A percentile compares a stretch with the other conserved stretches of the same genome.
Evolutionary conservation across 2,329 filamentous ascomycete genomes (phyloP).

Genomic region (Phoma sp.): DNA sequence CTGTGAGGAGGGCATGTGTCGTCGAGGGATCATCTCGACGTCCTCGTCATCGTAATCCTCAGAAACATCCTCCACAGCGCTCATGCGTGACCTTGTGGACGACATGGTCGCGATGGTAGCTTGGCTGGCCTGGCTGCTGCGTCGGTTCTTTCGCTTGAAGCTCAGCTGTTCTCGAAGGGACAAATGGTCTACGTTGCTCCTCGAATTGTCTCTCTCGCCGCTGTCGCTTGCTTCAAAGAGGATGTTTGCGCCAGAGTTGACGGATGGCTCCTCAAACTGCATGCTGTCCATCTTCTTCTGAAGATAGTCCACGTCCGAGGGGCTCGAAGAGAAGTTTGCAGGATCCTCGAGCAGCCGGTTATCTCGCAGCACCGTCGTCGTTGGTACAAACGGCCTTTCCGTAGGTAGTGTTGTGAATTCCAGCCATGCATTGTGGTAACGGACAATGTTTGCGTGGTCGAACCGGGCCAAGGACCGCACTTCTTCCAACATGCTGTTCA

Average conservation of each 20-base stretch:
- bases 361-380: constrained; percentile 18
- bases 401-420: constrained; percentile 51
- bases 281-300: constrained; percentile 23
- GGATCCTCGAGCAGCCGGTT: constrained; percentile 35
- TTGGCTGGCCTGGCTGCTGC: constrained; percentile 44
- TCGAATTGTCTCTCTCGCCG: constrained; percentile 10
- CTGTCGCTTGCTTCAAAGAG: constrained; percentile 41
- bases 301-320: constrained; percentile 18
- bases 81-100: constrained; percentile 52
- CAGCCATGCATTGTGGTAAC: constrained; percentile 71
- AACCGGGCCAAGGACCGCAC: constrained; percentile 67
- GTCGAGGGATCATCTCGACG: constrained; percentile 55
- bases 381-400: constrained; percentile 13
- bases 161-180: constrained; percentile 43
- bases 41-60: constrained; percentile 54
- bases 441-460: constrained; percentile 70
- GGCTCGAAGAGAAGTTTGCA: constrained; percentile 19
- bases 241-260: constrained; percentile 30
- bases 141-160: constrained; percentile 31
- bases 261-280: constrained; percentile 25
- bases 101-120: constrained; percentile 49
- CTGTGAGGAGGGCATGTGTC: constrained; percentile 30
- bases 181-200: not conserved
- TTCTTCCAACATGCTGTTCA: constrained; percentile 65
- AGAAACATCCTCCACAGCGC: constrained; percentile 42